phyloP scores from a whole-genome alignment of 2,329 filamentous ascomycete species.

The Periglandula ipomoeae region DNA sequence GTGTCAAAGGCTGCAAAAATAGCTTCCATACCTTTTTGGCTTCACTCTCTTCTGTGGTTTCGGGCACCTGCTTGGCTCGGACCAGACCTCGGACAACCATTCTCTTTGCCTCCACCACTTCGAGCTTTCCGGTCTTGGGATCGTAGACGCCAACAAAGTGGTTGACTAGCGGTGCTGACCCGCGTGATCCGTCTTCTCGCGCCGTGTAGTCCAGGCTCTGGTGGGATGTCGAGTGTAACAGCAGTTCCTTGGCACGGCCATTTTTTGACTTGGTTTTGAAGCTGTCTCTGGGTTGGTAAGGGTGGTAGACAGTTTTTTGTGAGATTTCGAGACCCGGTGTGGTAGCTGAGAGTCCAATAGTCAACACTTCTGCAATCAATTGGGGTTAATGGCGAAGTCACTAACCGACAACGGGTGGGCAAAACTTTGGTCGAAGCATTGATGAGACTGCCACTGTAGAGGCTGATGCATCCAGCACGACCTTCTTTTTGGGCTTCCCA shows the following conservation, averaged over 20 bases:
- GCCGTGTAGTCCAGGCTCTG: slow-evolving; percentile 51
- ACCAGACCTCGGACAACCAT: slow-evolving; percentile 52
- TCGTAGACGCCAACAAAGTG: slow-evolving; percentile 60
- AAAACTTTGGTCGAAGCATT: slow-evolving; percentile 34
- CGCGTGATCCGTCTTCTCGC: slow-evolving; percentile 33
- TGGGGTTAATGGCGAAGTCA: not conserved
- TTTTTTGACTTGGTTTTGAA: slow-evolving; percentile 28
- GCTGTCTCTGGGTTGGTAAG: slow-evolving; percentile 34
- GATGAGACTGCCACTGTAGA: slow-evolving; percentile 36
- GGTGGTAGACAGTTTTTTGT: slow-evolving; percentile 32
- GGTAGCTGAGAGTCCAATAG: slow-evolving; percentile 17
- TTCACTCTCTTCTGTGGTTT: slow-evolving; percentile 29
- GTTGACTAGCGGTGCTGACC: slow-evolving; percentile 34
- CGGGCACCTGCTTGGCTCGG: slow-evolving; percentile 42
- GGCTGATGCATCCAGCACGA: slow-evolving; percentile 33
- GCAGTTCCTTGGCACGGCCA: slow-evolving; percentile 35
- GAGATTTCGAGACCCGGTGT: slow-evolving; percentile 28
- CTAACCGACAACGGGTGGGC: slow-evolving; percentile 45
- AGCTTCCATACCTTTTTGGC: slow-evolving; percentile 17
- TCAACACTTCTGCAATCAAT: not conserved
- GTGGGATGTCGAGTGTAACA: slow-evolving; percentile 50
- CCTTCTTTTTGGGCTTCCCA: slow-evolving; percentile 41
- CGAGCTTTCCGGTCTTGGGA: slow-evolving; percentile 46
- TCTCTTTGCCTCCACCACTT: slow-evolving; percentile 55
- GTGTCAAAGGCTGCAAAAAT: not conserved